Evolutionary conservation across 192 early-diverging fungal genomes (phyloP).

Genomic region (Borealophlyctis nickersoniae): DNA sequence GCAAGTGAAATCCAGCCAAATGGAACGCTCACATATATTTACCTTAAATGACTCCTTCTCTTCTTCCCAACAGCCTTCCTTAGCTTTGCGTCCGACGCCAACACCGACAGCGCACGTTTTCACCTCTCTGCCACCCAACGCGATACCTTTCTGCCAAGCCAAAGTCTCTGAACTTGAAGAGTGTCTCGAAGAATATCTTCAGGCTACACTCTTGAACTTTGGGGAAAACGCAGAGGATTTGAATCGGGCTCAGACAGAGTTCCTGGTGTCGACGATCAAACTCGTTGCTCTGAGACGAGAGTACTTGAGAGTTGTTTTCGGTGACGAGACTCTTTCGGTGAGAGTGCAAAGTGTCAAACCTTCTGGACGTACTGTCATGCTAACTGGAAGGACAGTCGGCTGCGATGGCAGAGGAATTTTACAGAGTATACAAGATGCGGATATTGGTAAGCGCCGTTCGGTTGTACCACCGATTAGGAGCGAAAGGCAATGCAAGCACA

Average conservation of each 20-base stretch:
- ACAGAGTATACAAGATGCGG: conserved; percentile 46
- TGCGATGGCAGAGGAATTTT: conserved; percentile 37
- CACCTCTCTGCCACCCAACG: conserved; percentile 25
- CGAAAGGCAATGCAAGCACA: conserved; percentile 44
- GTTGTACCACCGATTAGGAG: conserved; percentile 46
- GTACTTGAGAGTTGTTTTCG: conserved; percentile 27
- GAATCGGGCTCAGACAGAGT: conserved; percentile 44
- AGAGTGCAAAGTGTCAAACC: no score
- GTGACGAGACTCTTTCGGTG: conserved; percentile 10
- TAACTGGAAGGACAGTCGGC: no score
- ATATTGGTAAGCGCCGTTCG: conserved; percentile 44
- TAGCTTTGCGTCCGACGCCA: background rate
- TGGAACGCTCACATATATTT: no score
- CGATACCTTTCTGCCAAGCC: conserved; percentile 40
- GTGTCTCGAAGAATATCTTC: conserved; percentile 43
- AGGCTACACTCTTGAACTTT: conserved; percentile 44
- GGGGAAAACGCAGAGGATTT: conserved; percentile 47
- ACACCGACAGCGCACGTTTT: conserved; percentile 25
- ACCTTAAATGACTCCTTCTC: conserved; percentile 25
- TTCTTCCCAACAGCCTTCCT: no score
- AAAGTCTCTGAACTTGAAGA: conserved; percentile 50
- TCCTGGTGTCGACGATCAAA: conserved; percentile 36
- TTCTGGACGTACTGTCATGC: no score
- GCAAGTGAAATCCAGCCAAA: no score
- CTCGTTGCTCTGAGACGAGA: conserved; percentile 36